phyloP scores from a whole-genome alignment of 208 protist genomes.

The Crithidia acanthocephali region DNA sequence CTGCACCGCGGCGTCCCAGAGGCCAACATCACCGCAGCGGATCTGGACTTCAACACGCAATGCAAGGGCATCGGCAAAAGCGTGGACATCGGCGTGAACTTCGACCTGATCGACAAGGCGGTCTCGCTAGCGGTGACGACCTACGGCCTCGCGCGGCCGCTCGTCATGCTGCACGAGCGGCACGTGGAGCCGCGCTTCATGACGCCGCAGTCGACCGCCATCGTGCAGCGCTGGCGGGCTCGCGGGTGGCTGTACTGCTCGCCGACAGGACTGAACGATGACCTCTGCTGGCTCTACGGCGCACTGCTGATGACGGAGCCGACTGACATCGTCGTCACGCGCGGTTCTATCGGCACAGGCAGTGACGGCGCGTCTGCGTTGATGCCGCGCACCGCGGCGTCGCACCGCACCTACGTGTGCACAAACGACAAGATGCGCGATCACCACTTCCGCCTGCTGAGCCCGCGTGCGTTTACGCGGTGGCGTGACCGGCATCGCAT shows the following conservation, averaged over 20 bases:
- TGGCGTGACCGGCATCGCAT: slow-evolving; percentile 86
- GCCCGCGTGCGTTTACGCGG: slow-evolving; percentile 75
- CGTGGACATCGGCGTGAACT: slow-evolving; percentile 71
- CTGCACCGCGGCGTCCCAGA: slow-evolving; percentile 42
- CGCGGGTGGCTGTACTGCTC: slow-evolving; percentile 42
- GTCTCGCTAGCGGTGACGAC: slow-evolving; percentile 39
- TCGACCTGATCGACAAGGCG: slow-evolving; percentile 67
- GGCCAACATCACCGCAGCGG: slow-evolving; percentile 52
- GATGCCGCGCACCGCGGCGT: slow-evolving; percentile 28
- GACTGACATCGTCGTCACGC: slow-evolving; percentile 30
- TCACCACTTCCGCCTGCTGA: slow-evolving; percentile 82
- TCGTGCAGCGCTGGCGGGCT: slow-evolving; percentile 52
- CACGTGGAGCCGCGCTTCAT: slow-evolving; percentile 51
- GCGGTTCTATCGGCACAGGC: too few relatives aligned
- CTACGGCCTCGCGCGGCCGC: slow-evolving; percentile 48
- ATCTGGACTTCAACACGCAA: slow-evolving; percentile 56
- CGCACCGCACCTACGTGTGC: slow-evolving; percentile 43
- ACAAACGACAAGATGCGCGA: slow-evolving; percentile 90
- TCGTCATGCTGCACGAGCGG: slow-evolving; percentile 81
- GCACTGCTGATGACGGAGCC: slow-evolving; percentile 50
- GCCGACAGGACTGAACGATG: slow-evolving; percentile 80
- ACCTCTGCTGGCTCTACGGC: slow-evolving; percentile 87
- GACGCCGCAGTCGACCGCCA: slow-evolving; percentile 33
- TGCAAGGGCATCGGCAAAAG: slow-evolving; percentile 26
- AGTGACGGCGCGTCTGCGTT: slow-evolving; percentile 64